These are phyloP conservation scores for Agrocybe praecox DNA, from an alignment of 768 basidiomycete genomes.

Conservation along the genomic window DNA sequence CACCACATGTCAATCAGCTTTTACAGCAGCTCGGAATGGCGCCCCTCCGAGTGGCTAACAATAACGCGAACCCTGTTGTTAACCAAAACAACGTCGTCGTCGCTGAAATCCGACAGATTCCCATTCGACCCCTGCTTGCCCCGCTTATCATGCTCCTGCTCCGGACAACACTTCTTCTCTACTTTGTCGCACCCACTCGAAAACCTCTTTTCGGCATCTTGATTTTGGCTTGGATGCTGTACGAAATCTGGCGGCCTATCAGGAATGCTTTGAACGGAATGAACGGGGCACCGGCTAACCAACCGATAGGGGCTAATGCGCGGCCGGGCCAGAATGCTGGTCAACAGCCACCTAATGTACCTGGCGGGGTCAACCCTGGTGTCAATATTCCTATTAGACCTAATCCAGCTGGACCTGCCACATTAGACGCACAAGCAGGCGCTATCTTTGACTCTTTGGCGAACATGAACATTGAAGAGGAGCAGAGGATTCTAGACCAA, in stretches of 20 bases:
- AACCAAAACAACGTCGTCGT: slow-evolving; percentile 31
- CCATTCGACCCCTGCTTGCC: slow-evolving; percentile 66
- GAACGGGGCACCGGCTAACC: slow-evolving; percentile 25
- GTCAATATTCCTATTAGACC: slow-evolving; percentile 16
- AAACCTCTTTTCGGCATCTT: slow-evolving; percentile 72
- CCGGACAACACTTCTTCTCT: slow-evolving; percentile 68
- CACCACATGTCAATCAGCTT: slow-evolving; percentile 58
- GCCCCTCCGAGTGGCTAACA: slow-evolving; percentile 42
- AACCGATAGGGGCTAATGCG: slow-evolving; percentile 16
- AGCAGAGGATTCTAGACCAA: slow-evolving; percentile 52
- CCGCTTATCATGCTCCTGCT: slow-evolving; percentile 69
- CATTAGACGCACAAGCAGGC: slow-evolving; percentile 34
- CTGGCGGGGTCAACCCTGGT: slow-evolving; percentile 12
- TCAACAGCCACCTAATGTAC: slow-evolving; percentile 8
- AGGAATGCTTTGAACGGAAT: slow-evolving; percentile 43
- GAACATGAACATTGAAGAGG: slow-evolving; percentile 55
- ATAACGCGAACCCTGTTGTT: slow-evolving; percentile 31
- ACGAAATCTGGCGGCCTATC: slow-evolving; percentile 76
- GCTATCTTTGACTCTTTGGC: slow-evolving; percentile 52
- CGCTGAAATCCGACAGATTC: slow-evolving; percentile 56
- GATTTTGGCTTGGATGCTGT: slow-evolving; percentile 69
- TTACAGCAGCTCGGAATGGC: slow-evolving; percentile 69
- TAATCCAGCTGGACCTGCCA: slow-evolving; percentile 18
- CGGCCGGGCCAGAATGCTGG: slow-evolving; percentile 8
- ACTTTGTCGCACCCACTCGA: slow-evolving; percentile 76